Percentiles rank a stretch among this genome's conserved stretches.
phyloP scores from a whole-genome alignment of 495 filamentous ascomycete species.

The Neurospora intermedia region DNA sequence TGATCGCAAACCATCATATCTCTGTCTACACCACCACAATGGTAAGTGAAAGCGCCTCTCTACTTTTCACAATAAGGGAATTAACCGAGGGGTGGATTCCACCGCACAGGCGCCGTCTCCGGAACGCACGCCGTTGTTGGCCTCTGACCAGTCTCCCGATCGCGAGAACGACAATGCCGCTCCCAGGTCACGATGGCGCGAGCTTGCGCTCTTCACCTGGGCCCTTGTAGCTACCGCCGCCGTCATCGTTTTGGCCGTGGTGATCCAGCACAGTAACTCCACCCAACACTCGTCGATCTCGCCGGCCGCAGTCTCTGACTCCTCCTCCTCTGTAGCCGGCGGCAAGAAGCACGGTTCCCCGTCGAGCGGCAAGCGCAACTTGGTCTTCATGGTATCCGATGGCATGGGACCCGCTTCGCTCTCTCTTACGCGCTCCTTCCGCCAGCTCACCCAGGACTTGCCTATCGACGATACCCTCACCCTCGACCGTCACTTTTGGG shows the following conservation, averaged over 20 bases:
- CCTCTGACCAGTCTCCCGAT: slow-evolving; percentile 9
- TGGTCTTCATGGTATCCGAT: slow-evolving; percentile 98
- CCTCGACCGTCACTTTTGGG: slow-evolving; percentile 79
- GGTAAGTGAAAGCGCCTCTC: slow-evolving; percentile 1
- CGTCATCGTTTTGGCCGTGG: slow-evolving; percentile 63
- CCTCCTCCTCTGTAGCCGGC: slow-evolving; percentile 33
- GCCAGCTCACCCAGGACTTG: slow-evolving; percentile 55
- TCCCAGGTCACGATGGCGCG: slow-evolving; percentile 21
- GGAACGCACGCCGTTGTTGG: slow-evolving; percentile 25
- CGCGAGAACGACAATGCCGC: slow-evolving; percentile 22
- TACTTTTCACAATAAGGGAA: slow-evolving; percentile 2
- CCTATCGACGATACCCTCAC: slow-evolving; percentile 61
- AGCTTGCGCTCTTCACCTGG: slow-evolving; percentile 74
- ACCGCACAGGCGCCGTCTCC: slow-evolving; percentile 5
- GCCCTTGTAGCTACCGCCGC: slow-evolving; percentile 75
- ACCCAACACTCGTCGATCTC: slow-evolving; percentile 11
- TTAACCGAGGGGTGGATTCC: neutral
- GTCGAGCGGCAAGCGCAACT: slow-evolving; percentile 70
- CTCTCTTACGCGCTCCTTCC: slow-evolving; percentile 70
- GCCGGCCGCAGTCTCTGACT: slow-evolving; percentile 63
- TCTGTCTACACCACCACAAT: slow-evolving; percentile 2
- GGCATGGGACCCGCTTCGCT: slow-evolving; percentile 95
- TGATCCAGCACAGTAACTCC: slow-evolving; percentile 55
- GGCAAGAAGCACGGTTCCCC: slow-evolving; percentile 15
- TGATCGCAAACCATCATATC: neutral